phyloP scores from a whole-genome alignment of 2,329 filamentous ascomycete species.

The Curvularia sp. region DNA sequence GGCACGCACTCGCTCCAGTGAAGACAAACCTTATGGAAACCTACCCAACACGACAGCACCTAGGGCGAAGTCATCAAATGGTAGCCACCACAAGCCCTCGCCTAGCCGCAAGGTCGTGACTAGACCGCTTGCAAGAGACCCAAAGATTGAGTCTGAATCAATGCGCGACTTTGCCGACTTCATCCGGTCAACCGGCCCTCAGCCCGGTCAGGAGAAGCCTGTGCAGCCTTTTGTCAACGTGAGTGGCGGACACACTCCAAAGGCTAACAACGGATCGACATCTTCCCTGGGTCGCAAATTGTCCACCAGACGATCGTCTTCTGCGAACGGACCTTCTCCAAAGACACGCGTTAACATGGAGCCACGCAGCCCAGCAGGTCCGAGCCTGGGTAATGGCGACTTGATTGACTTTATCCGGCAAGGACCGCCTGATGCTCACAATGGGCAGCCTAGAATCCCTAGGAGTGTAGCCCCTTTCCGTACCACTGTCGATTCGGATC shows the following conservation, averaged over 20 bases:
- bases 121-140: constrained; percentile 69
- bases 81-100: constrained; percentile 30
- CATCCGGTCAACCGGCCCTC: constrained; percentile 79
- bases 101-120: constrained; percentile 35
- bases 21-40: constrained; percentile 35
- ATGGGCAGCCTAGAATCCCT: constrained; percentile 74
- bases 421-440: constrained; percentile 70
- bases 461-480: constrained; percentile 85
- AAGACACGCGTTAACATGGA: constrained; percentile 47
- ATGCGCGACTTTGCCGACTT: constrained; percentile 87
- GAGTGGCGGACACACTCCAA: constrained; percentile 25
- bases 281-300: constrained; percentile 40
- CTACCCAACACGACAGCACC: constrained; percentile 34
- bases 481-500: constrained; percentile 84
- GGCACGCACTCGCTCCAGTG: constrained; percentile 42
- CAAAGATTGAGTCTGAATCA: constrained; percentile 73
- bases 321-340: constrained; percentile 34
- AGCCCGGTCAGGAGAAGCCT: constrained; percentile 40
- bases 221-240: constrained; percentile 46
- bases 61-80: constrained; percentile 30
- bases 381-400: constrained; percentile 75
- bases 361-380: constrained; percentile 72
- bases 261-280: constrained; percentile 29
- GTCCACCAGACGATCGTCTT: constrained; percentile 32
- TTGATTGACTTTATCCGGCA: constrained; percentile 95